Conservation (phyloP, 805 yeast genomes). For the Peterozyma xylosa region DNA sequence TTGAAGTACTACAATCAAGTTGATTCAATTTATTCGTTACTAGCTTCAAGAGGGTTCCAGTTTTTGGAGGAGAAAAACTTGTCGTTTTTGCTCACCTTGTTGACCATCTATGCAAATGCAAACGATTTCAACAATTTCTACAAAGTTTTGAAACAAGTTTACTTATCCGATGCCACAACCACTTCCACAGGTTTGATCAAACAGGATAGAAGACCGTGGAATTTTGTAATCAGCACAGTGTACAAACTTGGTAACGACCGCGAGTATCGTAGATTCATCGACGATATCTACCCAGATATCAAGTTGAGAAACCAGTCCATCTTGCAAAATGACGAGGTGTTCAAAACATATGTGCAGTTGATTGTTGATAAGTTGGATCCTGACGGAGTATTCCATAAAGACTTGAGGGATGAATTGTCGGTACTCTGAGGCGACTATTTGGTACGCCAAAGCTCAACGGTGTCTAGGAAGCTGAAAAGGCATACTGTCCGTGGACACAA, state of each 20-base stretch:
- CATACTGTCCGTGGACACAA: no score
- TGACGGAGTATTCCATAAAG: no score
- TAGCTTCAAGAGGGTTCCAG: not conserved
- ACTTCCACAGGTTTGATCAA: not conserved
- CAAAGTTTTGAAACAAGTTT: not conserved
- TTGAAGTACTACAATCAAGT: not conserved
- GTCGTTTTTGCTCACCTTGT: conserved; percentile 1
- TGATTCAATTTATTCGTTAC: conserved; percentile 1
- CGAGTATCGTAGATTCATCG: conserved; percentile 3
- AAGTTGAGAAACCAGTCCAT: not conserved
- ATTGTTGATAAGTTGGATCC: not conserved
- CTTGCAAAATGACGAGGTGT: not conserved
- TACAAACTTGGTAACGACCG: not conserved
- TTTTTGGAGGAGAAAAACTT: conserved; percentile 1
- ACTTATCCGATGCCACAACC: not conserved
- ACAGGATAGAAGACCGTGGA: conserved; percentile 6
- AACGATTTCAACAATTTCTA: not conserved
- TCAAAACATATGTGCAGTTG: not conserved
- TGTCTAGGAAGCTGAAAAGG: no score
- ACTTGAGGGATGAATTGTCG: no score
- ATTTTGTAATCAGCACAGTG: conserved; percentile 6
- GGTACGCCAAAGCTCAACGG: no score
- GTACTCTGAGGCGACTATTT: no score
- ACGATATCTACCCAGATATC: conserved; percentile 3
- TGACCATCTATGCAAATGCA: conserved; percentile 8